Percentiles rank a stretch among this genome's conserved stretches.
Evolutionary conservation across 352 stramenopile species (phyloP).

Genomic region (Aphanomyces stellatus): DNA sequence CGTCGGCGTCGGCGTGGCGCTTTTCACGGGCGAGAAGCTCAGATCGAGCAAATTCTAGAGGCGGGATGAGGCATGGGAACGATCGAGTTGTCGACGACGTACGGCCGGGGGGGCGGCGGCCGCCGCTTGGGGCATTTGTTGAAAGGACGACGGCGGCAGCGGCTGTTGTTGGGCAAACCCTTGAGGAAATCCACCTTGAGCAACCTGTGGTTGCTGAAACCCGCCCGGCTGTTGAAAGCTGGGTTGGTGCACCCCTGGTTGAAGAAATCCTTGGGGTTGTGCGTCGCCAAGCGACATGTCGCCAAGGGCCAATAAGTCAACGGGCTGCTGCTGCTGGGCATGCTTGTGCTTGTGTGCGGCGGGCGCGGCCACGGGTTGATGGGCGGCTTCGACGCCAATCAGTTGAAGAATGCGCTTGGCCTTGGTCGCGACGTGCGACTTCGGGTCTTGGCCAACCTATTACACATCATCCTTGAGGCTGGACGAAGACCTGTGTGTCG

Average conservation of each 20-base stretch:
- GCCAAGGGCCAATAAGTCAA: slow-evolving; percentile 73
- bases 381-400: slow-evolving; percentile 36
- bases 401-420: slow-evolving; percentile 54
- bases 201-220: slow-evolving; percentile 27
- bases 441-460: slow-evolving; percentile 60
- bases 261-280: neutral
- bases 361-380: neutral
- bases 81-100: too few species aligned
- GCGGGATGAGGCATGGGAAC: too few species aligned
- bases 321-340: slow-evolving; percentile 21
- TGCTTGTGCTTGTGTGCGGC: neutral
- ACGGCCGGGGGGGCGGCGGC: neutral
- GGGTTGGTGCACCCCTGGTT: slow-evolving; percentile 18
- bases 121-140: neutral
- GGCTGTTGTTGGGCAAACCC: neutral
- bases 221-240: neutral
- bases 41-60: slow-evolving; percentile 19
- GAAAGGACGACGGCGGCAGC: too few species aligned
- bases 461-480: neutral
- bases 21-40: neutral
- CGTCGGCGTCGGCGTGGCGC: neutral
- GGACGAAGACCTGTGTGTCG: neutral
- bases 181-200: neutral
- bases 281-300: slow-evolving; percentile 37
- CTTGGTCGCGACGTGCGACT: slow-evolving; percentile 71